These are phyloP conservation scores for Verticillium longisporum DNA, from an alignment of 2,329 filamentous ascomycete genomes.

Conservation along the genomic window DNA sequence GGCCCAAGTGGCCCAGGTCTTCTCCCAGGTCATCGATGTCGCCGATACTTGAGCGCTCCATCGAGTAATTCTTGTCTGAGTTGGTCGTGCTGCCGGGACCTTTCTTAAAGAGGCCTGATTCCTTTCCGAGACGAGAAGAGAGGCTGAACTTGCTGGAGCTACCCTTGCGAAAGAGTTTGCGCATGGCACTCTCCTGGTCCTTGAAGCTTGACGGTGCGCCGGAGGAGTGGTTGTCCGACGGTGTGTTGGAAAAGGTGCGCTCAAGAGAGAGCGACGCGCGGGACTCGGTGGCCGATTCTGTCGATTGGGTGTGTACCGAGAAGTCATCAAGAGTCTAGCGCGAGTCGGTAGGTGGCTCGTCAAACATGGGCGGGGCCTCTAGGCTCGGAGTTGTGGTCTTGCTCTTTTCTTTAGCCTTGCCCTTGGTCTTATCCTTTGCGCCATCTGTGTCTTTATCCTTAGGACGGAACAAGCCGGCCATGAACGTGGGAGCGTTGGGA, in stretches of 20 bases:
- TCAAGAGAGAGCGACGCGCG: slow-evolving; percentile 53
- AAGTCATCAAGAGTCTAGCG: slow-evolving; percentile 49
- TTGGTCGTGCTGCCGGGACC: slow-evolving; percentile 49
- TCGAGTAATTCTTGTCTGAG: slow-evolving; percentile 48
- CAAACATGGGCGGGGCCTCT: slow-evolving; percentile 27
- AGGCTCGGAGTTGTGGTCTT: slow-evolving; percentile 27
- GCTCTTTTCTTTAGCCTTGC: slow-evolving; percentile 28
- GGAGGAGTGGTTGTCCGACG: slow-evolving; percentile 42
- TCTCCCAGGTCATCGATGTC: slow-evolving; percentile 47
- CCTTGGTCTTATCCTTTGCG: slow-evolving; percentile 1
- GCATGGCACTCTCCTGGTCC: slow-evolving; percentile 50
- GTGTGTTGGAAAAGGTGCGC: slow-evolving; percentile 46
- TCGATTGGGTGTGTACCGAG: slow-evolving; percentile 52
- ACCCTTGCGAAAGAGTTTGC: slow-evolving; percentile 58
- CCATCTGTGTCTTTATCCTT: slow-evolving; percentile 21
- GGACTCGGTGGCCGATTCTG: slow-evolving; percentile 48
- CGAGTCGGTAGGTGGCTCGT: slow-evolving; percentile 45
- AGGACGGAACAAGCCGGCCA: slow-evolving; percentile 56
- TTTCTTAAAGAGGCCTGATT: slow-evolving; percentile 51
- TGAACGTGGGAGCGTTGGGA: slow-evolving; percentile 84
- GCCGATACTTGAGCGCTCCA: slow-evolving; percentile 52
- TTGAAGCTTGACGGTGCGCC: slow-evolving; percentile 30
- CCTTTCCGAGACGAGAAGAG: slow-evolving; percentile 48
- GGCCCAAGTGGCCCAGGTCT: slow-evolving; percentile 33
- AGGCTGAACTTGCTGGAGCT: slow-evolving; percentile 61